These are phyloP conservation scores for Nepenthes alata DNA, from an alignment of 179 eudicot species.

Conservation along the genomic window DNA sequence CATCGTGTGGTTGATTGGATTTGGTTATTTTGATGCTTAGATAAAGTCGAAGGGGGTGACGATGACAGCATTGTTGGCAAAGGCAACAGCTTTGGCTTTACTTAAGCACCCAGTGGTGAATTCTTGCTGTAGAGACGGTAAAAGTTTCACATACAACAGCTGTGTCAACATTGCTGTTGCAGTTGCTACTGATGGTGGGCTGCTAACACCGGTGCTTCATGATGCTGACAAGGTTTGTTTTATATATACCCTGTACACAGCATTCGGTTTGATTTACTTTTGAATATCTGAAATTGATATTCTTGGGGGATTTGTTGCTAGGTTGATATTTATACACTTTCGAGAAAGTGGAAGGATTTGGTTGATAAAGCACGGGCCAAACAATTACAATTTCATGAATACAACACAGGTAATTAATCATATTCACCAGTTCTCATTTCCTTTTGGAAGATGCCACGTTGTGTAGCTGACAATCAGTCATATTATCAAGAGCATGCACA, in stretches of 20 bases:
- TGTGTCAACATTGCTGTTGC: slow-evolving; percentile 87
- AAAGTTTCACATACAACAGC: slow-evolving; percentile 80
- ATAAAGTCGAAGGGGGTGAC: slow-evolving; percentile 89
- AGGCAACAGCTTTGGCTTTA: slow-evolving; percentile 90
- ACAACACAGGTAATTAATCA: slow-evolving; percentile 49
- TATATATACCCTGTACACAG: neutral
- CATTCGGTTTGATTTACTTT: neutral
- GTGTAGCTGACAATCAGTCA: too few relatives aligned
- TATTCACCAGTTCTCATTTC: neutral
- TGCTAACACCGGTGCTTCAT: slow-evolving; percentile 86
- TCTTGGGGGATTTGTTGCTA: slow-evolving; percentile 10
- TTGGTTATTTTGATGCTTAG: slow-evolving; percentile 22
- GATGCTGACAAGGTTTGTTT: slow-evolving; percentile 81
- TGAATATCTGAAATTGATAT: neutral
- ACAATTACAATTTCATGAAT: slow-evolving; percentile 85
- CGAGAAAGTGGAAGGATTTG: slow-evolving; percentile 95
- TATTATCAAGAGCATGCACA: too few relatives aligned
- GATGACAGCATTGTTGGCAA: slow-evolving; percentile 90
- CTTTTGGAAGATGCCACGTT: too few relatives aligned
- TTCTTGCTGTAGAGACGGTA: slow-evolving; percentile 94
- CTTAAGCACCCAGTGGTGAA: slow-evolving; percentile 78
- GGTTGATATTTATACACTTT: slow-evolving; percentile 75
- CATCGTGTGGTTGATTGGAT: neutral
- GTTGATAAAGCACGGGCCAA: slow-evolving; percentile 95
- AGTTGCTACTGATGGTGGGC: slow-evolving; percentile 88